A percentile compares a stretch with the other conserved stretches of the same genome.
phyloP scores from a whole-genome alignment of 2,329 filamentous ascomycete species.

The Westerdykella ornata region DNA sequence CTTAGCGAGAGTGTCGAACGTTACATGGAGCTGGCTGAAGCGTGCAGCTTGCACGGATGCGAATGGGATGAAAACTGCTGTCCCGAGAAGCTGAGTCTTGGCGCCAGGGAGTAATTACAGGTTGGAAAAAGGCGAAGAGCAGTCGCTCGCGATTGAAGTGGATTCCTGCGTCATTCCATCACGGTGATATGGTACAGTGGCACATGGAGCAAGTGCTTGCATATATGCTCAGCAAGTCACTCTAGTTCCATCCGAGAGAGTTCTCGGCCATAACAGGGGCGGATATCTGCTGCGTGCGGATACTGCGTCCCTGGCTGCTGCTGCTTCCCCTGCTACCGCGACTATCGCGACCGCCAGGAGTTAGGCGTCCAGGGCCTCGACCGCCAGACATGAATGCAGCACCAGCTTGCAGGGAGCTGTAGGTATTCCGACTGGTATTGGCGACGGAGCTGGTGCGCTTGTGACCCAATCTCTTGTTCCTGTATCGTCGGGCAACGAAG shows the following conservation, averaged over 20 bases:
- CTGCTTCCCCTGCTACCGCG: slow-evolving; percentile 34
- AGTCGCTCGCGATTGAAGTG: slow-evolving; percentile 4
- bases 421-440: slow-evolving; percentile 53
- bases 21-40: slow-evolving; percentile 11
- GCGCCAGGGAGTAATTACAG: slow-evolving; percentile 17
- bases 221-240: not conserved
- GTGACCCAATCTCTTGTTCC: slow-evolving; percentile 73
- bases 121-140: slow-evolving; percentile 5
- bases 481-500: slow-evolving; percentile 82
- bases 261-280: slow-evolving; percentile 90
- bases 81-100: slow-evolving; percentile 5
- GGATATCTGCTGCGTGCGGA: slow-evolving; percentile 68
- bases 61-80: slow-evolving; percentile 1
- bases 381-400: slow-evolving; percentile 46
- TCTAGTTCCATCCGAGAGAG: slow-evolving; percentile 89
- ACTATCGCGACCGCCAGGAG: slow-evolving; percentile 36
- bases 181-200: slow-evolving; percentile 26
- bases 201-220: slow-evolving; percentile 11
- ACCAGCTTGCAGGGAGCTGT: slow-evolving; percentile 34
- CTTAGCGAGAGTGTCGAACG: slow-evolving; percentile 35
- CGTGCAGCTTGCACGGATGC: slow-evolving; percentile 11
- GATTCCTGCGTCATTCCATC: slow-evolving; percentile 6
- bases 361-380: slow-evolving; percentile 32
- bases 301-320: slow-evolving; percentile 60
- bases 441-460: slow-evolving; percentile 69